Conservation (phyloP, 441 rosid species). For the Lepidium campestre region DNA sequence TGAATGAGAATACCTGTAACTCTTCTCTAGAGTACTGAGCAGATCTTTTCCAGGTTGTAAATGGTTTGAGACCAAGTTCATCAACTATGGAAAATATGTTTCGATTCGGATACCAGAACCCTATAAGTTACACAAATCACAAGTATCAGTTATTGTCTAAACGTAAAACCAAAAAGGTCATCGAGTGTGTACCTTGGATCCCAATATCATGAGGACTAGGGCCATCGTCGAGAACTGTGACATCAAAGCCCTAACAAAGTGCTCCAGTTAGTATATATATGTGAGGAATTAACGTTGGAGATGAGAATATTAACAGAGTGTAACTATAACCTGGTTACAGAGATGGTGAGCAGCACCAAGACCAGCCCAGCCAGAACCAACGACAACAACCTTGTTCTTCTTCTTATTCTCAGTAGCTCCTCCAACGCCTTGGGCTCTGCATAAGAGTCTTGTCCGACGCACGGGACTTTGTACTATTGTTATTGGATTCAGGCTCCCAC, state of each 20-base stretch:
- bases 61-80: conserved; percentile 27
- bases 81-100: conserved; percentile 44
- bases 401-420: background rate
- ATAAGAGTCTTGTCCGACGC: background rate
- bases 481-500: background rate
- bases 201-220: conserved; percentile 47
- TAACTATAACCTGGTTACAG: conserved; percentile 40
- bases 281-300: background rate
- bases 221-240: conserved; percentile 49
- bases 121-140: conserved; percentile 21
- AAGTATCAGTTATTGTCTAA: background rate
- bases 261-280: background rate
- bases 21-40: conserved; percentile 50
- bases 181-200: conserved; percentile 37
- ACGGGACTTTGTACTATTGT: background rate
- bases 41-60: conserved; percentile 31
- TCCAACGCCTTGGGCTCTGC: background rate
- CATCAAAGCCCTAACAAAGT: conserved; percentile 54
- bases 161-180: background rate
- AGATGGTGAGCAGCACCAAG: conserved; percentile 67
- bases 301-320: background rate
- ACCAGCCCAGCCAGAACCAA: conserved; percentile 72
- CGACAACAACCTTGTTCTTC: conserved; percentile 39
- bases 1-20: conserved; percentile 38
- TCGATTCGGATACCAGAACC: conserved; percentile 43